Conservation (phyloP, 139 green algal species). For the Chlamydomonas incerta region DNA sequence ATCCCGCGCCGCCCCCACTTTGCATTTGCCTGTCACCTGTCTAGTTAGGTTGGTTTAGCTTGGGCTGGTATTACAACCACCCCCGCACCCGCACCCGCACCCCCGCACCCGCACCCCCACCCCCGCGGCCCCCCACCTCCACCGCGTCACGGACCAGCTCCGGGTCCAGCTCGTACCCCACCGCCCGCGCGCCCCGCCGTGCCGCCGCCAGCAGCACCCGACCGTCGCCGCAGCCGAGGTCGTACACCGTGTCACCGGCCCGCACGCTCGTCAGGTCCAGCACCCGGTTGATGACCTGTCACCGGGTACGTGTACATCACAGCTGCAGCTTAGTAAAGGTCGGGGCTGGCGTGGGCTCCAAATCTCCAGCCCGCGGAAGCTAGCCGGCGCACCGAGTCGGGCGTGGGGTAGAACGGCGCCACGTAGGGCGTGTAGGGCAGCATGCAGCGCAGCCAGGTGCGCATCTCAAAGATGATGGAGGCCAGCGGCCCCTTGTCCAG, state of each 20-base stretch:
- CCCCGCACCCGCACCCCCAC: too few species aligned
- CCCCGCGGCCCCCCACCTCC: too few species aligned
- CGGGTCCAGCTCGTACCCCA: conserved; percentile 51
- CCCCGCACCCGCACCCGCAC: too few species aligned
- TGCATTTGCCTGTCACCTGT: too few species aligned
- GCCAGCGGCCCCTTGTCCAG: conserved; percentile 26
- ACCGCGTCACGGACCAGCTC: background rate
- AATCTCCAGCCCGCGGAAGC: too few species aligned
- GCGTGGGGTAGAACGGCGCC: conserved; percentile 46
- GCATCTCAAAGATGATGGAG: conserved; percentile 45
- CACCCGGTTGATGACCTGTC: conserved; percentile 39
- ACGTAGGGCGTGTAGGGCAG: conserved; percentile 41
- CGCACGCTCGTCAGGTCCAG: conserved; percentile 21
- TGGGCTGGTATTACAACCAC: too few species aligned
- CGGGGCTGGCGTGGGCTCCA: too few species aligned
- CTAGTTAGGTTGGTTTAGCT: too few species aligned
- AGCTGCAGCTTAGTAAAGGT: too few species aligned
- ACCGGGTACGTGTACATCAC: too few species aligned
- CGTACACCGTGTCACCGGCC: conserved; percentile 32
- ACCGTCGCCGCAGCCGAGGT: conserved; percentile 50
- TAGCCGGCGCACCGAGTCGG: background rate
- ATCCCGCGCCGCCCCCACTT: too few species aligned
- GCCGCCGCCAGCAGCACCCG: conserved; percentile 47
- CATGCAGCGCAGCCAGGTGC: conserved; percentile 45
- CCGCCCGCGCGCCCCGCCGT: conserved; percentile 6